Evolutionary conservation across 2,329 filamentous ascomycete species (phyloP), one percentile per base, ranked within the genome.

Genomic region (Aureobasidium leucospermi): DNA sequence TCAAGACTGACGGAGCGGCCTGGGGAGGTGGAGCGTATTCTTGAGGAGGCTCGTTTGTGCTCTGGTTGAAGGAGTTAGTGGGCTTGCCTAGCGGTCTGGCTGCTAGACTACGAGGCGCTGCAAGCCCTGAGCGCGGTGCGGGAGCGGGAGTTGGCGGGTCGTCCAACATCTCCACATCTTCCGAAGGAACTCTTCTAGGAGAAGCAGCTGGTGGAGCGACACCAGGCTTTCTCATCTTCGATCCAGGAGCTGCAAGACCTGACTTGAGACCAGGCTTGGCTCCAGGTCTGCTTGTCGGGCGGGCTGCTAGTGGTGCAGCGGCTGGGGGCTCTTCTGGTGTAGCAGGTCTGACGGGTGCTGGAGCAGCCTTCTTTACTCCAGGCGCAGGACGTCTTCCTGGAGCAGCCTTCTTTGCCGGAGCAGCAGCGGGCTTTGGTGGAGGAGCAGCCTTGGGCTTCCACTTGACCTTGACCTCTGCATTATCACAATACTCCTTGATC

Each of bases 401-500:
- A 16, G 78, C 74, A 29, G 76, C 72, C 68, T 81, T 84, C 68
- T 81, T 85, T 72, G 73, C 4, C 4, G 79, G 80, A 39, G 83
- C 81, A 2, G 84, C 79, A 38, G 81, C 75, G 43, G 78, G 72
- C 65, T 81, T 81, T 2, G 90, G 83, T 28, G 81, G 78, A 53
- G 80, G 76, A 38, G 79, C 78, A 16, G 90, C 83, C 76, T 96
- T 96, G 0, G 93, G 93, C 75, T 96, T 96, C 70, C 91, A 90
- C 71, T 94, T 95, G 31, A 90, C 88, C 70, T 90, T 92, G 58
- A 95, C 90, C 70, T 93, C 86, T 31, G 89, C 90, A 5, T 82
- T 80, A 59, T 93, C 89, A 62, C 86, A 89, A 71, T 85, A 97
- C 72, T 99, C 94, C 76, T 95, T 96, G 71, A 97, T 89, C 74